Evolutionary conservation across 2,329 filamentous ascomycete genomes (phyloP).

Genomic region (Cladosporium austrohemisphaericum): DNA sequence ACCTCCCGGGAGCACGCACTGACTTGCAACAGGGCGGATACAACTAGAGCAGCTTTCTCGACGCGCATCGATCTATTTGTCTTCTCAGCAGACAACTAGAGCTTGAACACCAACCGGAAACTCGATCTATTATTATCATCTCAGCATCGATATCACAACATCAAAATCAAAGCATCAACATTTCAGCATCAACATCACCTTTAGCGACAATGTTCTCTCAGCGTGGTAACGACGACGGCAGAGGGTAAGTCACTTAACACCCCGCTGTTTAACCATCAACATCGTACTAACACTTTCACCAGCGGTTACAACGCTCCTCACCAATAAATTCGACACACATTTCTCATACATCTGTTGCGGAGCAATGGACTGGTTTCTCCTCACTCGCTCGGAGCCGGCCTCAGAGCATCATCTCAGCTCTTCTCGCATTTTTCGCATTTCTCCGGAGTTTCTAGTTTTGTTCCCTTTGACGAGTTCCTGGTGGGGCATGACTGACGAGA

Average conservation of each 20-base stretch:
- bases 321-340: constrained; percentile 14
- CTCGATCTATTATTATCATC: constrained; percentile 16
- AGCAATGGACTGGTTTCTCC: constrained; percentile 13
- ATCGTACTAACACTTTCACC: constrained; percentile 10
- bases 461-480: neutral
- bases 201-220: neutral
- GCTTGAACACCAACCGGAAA: constrained; percentile 8
- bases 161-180: neutral
- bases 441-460: neutral
- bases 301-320: constrained; percentile 21
- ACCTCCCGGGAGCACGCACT: neutral
- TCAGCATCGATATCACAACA: constrained; percentile 3
- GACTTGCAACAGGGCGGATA: constrained; percentile 12
- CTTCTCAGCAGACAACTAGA: constrained; percentile 14
- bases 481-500: constrained; percentile 3
- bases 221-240: constrained; percentile 26
- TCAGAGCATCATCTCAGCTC: constrained; percentile 3
- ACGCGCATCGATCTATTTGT: constrained; percentile 10
- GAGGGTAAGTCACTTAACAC: constrained; percentile 23
- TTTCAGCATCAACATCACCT: neutral
- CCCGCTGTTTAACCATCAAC: neutral
- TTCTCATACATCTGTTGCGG: neutral
- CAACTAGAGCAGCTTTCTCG: constrained; percentile 10
- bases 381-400: constrained; percentile 17
- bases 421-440: neutral